Percentiles rank a stretch among this genome's conserved stretches.
Conservation (phyloP, 495 filamentous ascomycete species). For the Podospora pseudocomata region DNA sequence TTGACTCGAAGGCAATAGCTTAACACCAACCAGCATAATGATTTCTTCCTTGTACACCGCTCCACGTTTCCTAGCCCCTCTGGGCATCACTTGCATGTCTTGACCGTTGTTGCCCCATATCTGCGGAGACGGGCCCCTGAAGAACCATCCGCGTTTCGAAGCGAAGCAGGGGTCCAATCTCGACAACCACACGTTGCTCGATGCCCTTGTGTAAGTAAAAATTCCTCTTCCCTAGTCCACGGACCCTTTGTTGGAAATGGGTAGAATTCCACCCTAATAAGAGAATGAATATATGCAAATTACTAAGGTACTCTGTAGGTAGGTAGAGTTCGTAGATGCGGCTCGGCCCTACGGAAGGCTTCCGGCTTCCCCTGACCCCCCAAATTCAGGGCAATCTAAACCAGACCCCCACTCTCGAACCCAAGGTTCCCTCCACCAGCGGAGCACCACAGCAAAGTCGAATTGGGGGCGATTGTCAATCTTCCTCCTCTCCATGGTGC, state of each 20-base stretch:
- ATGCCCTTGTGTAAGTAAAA: no score
- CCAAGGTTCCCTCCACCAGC: not conserved
- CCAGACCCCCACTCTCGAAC: not conserved
- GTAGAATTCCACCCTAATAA: no score
- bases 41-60: not conserved
- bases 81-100: not conserved
- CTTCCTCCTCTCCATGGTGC: not conserved
- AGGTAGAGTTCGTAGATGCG: not conserved
- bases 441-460: not conserved
- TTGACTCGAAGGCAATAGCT: no score
- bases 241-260: no score
- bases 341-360: not conserved
- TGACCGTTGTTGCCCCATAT: not conserved
- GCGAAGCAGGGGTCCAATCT: not conserved
- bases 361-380: not conserved
- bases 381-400: no score
- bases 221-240: no score
- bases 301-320: no score
- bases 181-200: not conserved
- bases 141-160: not conserved
- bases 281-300: no score
- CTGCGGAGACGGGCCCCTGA: not conserved
- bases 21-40: no score
- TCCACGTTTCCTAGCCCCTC: conserved; percentile 2
- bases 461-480: not conserved